A percentile compares a stretch with the other conserved stretches of the same genome.
Evolutionary conservation across 441 rosid genomes (phyloP).

Genomic region (Theobroma grandiflorum): DNA sequence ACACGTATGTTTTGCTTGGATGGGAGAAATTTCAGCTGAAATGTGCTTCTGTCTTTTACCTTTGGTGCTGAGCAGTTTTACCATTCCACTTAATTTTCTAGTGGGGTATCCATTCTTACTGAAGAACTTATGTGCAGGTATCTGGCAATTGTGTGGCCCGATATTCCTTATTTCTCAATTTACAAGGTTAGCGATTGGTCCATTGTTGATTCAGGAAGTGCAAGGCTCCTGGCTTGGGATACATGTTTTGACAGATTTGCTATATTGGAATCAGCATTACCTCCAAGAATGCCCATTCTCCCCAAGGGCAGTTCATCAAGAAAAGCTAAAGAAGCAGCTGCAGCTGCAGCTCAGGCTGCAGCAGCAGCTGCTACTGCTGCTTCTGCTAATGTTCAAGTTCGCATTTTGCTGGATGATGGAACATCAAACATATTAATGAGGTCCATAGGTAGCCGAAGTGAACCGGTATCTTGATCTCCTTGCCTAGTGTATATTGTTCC

Average conservation of each 20-base stretch:
- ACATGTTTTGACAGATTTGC: slow-evolving; percentile 94
- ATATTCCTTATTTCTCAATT: slow-evolving; percentile 90
- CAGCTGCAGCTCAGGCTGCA: slow-evolving; percentile 97
- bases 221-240: slow-evolving; percentile 98
- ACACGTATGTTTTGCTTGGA: slow-evolving; percentile 7
- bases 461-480: slow-evolving; percentile 68
- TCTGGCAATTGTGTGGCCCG: slow-evolving; percentile 98
- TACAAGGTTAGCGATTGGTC: slow-evolving; percentile 98
- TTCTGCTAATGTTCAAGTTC: slow-evolving; percentile 97
- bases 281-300: slow-evolving; percentile 87
- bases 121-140: slow-evolving; percentile 67
- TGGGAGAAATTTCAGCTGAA: slow-evolving; percentile 15
- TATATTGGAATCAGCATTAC: slow-evolving; percentile 81
- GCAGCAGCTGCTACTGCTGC: slow-evolving; percentile 97
- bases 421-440: slow-evolving; percentile 97
- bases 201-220: slow-evolving; percentile 96
- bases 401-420: slow-evolving; percentile 98
- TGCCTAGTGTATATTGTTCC: slow-evolving; percentile 25
- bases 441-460: slow-evolving; percentile 90
- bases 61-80: neutral
- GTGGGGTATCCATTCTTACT: slow-evolving; percentile 31
- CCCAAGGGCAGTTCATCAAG: slow-evolving; percentile 92
- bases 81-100: neutral
- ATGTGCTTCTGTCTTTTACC: neutral
- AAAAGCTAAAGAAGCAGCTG: slow-evolving; percentile 97